These are phyloP conservation scores for Fusarium domesticum DNA, from an alignment of 2,329 filamentous ascomycete species.

Conservation along the genomic window DNA sequence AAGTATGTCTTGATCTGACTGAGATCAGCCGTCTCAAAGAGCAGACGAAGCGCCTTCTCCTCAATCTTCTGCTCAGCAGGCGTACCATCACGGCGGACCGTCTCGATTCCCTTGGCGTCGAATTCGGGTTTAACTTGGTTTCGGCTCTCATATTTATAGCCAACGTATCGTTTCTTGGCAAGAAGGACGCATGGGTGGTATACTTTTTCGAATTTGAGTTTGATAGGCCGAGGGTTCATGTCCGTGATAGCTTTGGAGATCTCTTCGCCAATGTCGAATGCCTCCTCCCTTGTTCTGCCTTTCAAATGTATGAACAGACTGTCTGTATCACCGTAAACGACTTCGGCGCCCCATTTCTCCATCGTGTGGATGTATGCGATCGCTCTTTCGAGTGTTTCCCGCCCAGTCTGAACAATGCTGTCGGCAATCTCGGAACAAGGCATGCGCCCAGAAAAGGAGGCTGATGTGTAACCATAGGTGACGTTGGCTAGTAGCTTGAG, in stretches of 20 bases:
- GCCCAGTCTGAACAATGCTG: conserved; percentile 93
- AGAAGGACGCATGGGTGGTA: conserved; percentile 93
- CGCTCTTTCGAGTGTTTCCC: conserved; percentile 90
- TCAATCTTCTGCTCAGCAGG: conserved; percentile 96
- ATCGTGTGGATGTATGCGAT: conserved; percentile 91
- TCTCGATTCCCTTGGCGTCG: conserved; percentile 98
- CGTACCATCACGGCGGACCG: conserved; percentile 89
- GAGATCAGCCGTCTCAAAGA: conserved; percentile 88
- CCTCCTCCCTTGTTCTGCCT: conserved; percentile 80
- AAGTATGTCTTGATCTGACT: conserved; percentile 89
- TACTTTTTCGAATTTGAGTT: conserved; percentile 98
- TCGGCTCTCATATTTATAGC: conserved; percentile 88
- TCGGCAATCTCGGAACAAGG: conserved; percentile 97
- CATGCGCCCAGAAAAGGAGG: conserved; percentile 95
- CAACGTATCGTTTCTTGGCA: conserved; percentile 96
- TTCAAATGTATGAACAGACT: conserved; percentile 89
- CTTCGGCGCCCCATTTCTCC: conserved; percentile 85
- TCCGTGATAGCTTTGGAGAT: conserved; percentile 85
- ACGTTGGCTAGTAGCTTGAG: conserved; percentile 98
- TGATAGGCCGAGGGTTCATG: conserved; percentile 86
- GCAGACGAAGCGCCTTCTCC: conserved; percentile 81
- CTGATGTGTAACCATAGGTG: conserved; percentile 96
- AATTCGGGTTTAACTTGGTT: conserved; percentile 80
- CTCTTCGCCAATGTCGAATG: conserved; percentile 88
- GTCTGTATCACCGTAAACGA: conserved; percentile 97